Evolutionary conservation across 2,329 filamentous ascomycete species (phyloP).

Genomic region (Arthrobotrys megalospora): DNA sequence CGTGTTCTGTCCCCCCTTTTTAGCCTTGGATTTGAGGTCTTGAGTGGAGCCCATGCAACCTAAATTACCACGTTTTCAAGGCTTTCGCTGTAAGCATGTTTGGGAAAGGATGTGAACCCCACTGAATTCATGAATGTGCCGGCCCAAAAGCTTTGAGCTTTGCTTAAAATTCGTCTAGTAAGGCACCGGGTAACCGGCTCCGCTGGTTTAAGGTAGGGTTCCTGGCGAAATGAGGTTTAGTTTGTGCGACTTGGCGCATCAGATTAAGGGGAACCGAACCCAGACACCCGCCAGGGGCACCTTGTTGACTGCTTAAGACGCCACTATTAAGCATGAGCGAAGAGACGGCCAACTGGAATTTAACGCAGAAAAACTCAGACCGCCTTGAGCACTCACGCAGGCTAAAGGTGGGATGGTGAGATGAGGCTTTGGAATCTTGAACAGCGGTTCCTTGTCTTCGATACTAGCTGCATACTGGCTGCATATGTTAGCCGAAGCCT

Average conservation of each 20-base stretch:
- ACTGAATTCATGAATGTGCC: background rate
- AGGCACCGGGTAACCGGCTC: constrained; percentile 54
- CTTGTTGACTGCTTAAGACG: constrained; percentile 34
- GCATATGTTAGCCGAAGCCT: constrained; percentile 13
- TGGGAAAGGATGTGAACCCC: background rate
- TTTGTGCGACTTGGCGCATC: constrained; percentile 56
- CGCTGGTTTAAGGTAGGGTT: background rate
- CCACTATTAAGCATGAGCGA: constrained; percentile 34
- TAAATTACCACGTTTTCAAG: constrained; percentile 58
- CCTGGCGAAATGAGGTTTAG: constrained; percentile 33
- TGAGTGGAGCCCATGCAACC: constrained; percentile 29
- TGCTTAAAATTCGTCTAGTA: constrained; percentile 14
- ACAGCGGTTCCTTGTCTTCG: constrained; percentile 30
- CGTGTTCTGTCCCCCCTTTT: constrained; percentile 15
- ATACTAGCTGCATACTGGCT: constrained; percentile 14
- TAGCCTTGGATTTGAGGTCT: background rate
- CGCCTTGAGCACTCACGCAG: constrained; percentile 29
- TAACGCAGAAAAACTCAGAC: constrained; percentile 24
- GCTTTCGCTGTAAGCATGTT: constrained; percentile 21
- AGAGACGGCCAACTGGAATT: constrained; percentile 37
- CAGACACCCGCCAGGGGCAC: constrained; percentile 28
- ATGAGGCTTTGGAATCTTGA: constrained; percentile 41
- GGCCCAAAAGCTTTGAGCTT: constrained; percentile 7
- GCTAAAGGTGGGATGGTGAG: constrained; percentile 37
- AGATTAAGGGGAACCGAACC: constrained; percentile 60